Conservation (phyloP, 306 rosid genomes). For the Pyrus betulifolia region DNA sequence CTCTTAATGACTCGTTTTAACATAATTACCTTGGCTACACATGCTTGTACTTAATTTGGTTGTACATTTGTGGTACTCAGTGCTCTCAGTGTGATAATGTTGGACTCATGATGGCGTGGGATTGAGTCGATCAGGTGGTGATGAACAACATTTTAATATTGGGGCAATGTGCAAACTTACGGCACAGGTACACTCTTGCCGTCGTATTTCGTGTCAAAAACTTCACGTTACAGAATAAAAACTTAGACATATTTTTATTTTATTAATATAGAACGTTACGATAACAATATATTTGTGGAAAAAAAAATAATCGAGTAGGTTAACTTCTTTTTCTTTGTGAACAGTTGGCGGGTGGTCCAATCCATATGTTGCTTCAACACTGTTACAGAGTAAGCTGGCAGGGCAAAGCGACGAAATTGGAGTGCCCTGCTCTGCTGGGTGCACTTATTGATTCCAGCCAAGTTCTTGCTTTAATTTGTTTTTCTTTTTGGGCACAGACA, state of each 20-base stretch:
- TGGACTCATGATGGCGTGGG: constrained; percentile 34
- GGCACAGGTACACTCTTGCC: too few species aligned
- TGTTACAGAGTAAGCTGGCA: not conserved
- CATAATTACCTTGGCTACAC: not conserved
- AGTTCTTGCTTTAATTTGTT: not conserved
- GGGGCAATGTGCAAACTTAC: too few species aligned
- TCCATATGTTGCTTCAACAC: not conserved
- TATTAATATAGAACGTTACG: too few species aligned
- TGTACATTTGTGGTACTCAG: not conserved
- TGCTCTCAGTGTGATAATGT: constrained; percentile 24
- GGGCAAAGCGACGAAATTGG: not conserved
- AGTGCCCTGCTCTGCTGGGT: not conserved
- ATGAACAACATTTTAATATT: not conserved
- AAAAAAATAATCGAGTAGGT: not conserved
- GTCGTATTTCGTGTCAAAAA: too few species aligned
- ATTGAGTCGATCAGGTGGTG: constrained; percentile 34
- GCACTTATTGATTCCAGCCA: not conserved
- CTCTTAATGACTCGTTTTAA: too few species aligned
- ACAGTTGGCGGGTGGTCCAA: not conserved
- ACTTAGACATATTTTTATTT: too few species aligned
- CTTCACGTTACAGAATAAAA: too few species aligned
- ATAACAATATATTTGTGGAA: rapidly evolving
- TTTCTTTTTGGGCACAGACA: not conserved
- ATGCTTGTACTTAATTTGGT: not conserved
- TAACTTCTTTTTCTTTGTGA: not conserved